phyloP scores from a whole-genome alignment of 164 flowering plant genomes.

The Houttuynia cordata region DNA sequence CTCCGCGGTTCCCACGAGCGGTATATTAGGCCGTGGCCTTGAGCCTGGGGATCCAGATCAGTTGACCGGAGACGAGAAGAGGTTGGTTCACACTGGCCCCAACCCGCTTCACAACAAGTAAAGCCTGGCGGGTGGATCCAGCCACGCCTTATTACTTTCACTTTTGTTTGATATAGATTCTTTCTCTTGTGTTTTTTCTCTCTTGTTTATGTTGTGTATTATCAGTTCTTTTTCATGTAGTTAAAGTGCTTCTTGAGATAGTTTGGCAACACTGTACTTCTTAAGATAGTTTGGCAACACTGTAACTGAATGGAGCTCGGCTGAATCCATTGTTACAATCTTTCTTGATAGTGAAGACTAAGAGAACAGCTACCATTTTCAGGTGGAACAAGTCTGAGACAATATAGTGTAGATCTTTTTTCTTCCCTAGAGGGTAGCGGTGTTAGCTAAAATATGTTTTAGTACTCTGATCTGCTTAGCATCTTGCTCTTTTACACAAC shows the following conservation, averaged over 20 bases:
- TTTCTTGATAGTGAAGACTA: background rate
- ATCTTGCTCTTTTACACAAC: no score
- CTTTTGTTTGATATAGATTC: background rate
- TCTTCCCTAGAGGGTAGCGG: no score
- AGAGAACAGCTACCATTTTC: background rate
- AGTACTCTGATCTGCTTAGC: no score
- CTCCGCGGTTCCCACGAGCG: slow-evolving; percentile 11
- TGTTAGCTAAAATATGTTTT: no score
- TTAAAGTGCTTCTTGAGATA: background rate
- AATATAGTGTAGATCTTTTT: no score
- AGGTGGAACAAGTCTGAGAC: background rate
- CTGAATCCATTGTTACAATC: background rate
- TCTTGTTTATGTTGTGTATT: no score
- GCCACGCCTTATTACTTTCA: background rate
- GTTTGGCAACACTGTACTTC: background rate
- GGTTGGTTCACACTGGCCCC: slow-evolving; percentile 57
- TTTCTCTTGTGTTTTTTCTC: background rate
- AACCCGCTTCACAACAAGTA: slow-evolving; percentile 65
- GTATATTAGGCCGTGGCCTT: background rate
- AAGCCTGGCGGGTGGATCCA: background rate
- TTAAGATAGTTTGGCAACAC: background rate
- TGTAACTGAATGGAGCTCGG: background rate
- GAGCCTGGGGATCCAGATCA: slow-evolving; percentile 6
- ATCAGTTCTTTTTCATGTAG: background rate
- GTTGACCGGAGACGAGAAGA: slow-evolving; percentile 45